Base-by-base conservation (phyloP, 192 early-diverging fungal species). In the Coemansia sp. region DNA sequence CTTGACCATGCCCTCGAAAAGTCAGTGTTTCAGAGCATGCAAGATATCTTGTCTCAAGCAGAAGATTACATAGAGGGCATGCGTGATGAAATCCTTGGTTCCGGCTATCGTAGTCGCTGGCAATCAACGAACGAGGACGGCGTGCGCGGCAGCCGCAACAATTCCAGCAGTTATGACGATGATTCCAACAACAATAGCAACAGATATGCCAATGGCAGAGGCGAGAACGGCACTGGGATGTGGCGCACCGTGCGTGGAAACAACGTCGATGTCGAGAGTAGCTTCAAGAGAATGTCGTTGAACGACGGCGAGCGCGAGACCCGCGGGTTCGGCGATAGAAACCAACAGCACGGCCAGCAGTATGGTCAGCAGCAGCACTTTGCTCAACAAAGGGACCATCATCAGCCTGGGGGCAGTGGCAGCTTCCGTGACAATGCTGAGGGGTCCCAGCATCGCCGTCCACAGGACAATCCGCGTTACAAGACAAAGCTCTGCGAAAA, bases 401-500 rank as follows among this genome's bases (percentile, higher is more conserved):
- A 65, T 45, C 60, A 66, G 46, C 42, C 26, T 16, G n/a, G 42
- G 3, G 56, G 61, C 43, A 34, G 18, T 18, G 63, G 67, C 59
- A 51, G 33, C 28, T 45, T 52, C 55, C 68, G 29, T 16, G 40
- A 55, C 56, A 46, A 37, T 39, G 58, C 33, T 25, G 51, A 65
- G 31, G 37, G 59, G 51, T 28, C 61, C 59, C 59, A 77, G 70
- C 48, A 83, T 72, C 59, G 80, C 52, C 67, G 72, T 45, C 72
- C 68, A 3, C 74, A 81, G 16, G 87, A 90, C 66, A 92, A 88
- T 69, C 91, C 91, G 35, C 87, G 92, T 46, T 95, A 92, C 83
- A 95, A 94, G 68, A 95, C 94, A 4, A 83, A 89, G 60, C 81
- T 95, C 2, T 95, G 94, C 74, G 93, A 94, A 58, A 72, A 92